These are phyloP conservation scores for Pseudonitzschia delicatissima DNA, from an alignment of 108 stramenopile species.

Conservation along the genomic window DNA sequence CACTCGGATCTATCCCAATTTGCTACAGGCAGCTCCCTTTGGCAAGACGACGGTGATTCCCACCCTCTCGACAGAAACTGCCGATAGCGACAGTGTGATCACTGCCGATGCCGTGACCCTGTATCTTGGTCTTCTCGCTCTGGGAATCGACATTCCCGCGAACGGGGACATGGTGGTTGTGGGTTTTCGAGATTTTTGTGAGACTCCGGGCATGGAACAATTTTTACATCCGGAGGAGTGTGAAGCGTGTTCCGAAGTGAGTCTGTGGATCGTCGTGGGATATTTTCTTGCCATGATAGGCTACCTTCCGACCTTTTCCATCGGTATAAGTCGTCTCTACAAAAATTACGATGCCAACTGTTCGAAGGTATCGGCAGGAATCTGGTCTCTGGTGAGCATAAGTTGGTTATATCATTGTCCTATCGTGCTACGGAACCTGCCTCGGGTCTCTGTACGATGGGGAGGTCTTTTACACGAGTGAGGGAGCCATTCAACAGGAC, in stretches of 20 bases:
- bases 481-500: not conserved
- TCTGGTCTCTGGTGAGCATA: slow-evolving; percentile 3
- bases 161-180: not conserved
- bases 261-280: not conserved
- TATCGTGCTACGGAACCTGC: not conserved
- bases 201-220: slow-evolving; percentile 6
- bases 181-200: not conserved
- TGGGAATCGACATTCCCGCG: not conserved
- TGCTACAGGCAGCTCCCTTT: not conserved
- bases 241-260: not conserved
- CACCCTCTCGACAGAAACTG: not conserved
- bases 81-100: not conserved
- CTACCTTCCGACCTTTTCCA: not conserved
- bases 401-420: not conserved
- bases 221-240: slow-evolving; percentile 4
- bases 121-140: slow-evolving; percentile 2
- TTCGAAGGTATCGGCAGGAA: not conserved
- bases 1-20: not conserved
- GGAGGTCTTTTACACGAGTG: not conserved
- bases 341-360: slow-evolving; percentile 3
- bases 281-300: not conserved
- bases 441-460: not conserved
- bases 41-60: not conserved
- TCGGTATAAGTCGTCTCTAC: not conserved
- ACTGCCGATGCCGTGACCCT: not conserved